Evolutionary conservation across 345 rosid species (phyloP), one percentile per base, ranked within the genome.

Genomic region (Salix udensis): DNA sequence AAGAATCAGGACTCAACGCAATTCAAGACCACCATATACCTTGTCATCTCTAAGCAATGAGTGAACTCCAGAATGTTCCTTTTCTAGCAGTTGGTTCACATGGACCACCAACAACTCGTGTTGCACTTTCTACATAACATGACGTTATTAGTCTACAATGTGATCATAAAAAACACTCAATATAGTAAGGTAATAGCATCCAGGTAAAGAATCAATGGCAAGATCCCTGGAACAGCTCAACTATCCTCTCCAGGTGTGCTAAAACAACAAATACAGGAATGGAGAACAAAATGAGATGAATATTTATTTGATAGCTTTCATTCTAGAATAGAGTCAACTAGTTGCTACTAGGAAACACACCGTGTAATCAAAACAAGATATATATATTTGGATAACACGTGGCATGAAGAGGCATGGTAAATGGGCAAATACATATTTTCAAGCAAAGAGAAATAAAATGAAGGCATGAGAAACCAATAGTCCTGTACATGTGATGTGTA

Each of bases 11-110:
- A 70, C 40, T 71, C 18, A 46, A 28, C 67, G n/a, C 60, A 70
- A n/a, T 44, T 19, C 40, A 23, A 66, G 42, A 30, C 55, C 60
- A 34, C 34, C 76, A 30, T 16, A 18, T 66, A 96, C 99, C 94
- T 94, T 96, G 80, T 94, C 96, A 46, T 96, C 97, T 84, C 90
- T 86, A 60, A 96, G 94, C 90, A 94, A 87, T 11, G 96, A 87
- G 53, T 80, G 94, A 74, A 96, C 94, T 66, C 99, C 99, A 50
- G 98, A 96, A 83, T 89, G 82, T 84, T 94, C 98, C 80, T 92
- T 96, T 71, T 92, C 98, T 80, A 96, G 84, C 70, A 96, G 85
- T 76, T 87, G 91, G 76, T 76, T 87, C 48, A 92, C 93, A 81
- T 83, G 81, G 12, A 84, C 84, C 19, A 90, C 93, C 86, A 96